Evolutionary conservation across 768 basidiomycete genomes (phyloP), one percentile per base, ranked within the genome.

Genomic region (Hygrophorus russula): DNA sequence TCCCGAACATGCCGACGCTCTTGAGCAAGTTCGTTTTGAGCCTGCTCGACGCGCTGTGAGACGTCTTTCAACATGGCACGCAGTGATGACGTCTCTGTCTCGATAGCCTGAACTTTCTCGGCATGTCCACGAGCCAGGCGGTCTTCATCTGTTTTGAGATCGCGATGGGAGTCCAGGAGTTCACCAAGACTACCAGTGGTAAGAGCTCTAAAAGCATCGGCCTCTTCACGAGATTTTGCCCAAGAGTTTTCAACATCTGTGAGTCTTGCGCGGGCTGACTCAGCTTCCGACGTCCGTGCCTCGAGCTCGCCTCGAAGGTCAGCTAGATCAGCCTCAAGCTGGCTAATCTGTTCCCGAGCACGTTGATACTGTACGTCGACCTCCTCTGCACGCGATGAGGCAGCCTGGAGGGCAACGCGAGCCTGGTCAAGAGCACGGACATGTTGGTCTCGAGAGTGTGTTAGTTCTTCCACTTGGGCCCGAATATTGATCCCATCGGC

Each of bases 201-300:
- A 41, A 91, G 66, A 15, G 85, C 82, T 42, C 91, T 71, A 60
- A 92, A 80, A 1, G 84, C 78, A 59, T 96, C 93, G 2, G 91
- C 89, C 66, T 97, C 91, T 63, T 93, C 85, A 11, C 91, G 78
- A 34, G 90, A 89, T 59, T 90, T 86, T 18, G 85, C 76, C 82
- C 91, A 96, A 7, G 84, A 78, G 56, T 85, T 90, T 64, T 96
- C 93, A 34, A 82, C 80, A 42, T 93, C 88, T 18, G 74, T 67
- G 34, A 93, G 63, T 43, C 82, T 70, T 8, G 69, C 63, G 36
- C 76, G 73, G 5, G 80, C 69, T 7, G 76, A 60, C 48, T 93
- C 89, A 12, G 78, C 74, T 58, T 96, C 93, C 2, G 73, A 66
- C 1, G 71, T 74, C 46, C 79, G 74, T 2, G 77, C 64, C 59